Base-by-base conservation (phyloP, 163 green algal genomes). In the Chlamydomonas reinhardtii region DNA sequence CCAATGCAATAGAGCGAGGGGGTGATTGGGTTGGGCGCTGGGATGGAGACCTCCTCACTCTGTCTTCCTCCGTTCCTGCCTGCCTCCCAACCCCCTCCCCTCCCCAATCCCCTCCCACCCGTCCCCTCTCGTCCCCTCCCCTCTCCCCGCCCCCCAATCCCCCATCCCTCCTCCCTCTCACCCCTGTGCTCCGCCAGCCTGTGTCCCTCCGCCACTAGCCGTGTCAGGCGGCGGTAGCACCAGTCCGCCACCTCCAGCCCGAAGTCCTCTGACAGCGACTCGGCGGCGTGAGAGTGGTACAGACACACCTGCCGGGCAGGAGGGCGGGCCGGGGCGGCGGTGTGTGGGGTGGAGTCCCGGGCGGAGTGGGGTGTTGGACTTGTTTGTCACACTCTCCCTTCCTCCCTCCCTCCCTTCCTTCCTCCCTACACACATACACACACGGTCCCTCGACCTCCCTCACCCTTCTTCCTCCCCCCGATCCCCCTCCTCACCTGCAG, bases 181-280 rank as follows among this genome's bases (percentile, higher is more conserved):
- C 81, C 84, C 70, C 35, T 78, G 16, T 32, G 61, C 66, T 89
- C 62, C 65, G 79, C 79, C 79, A 85, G 15, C 61, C 19, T 25
- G n/a, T 83, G 75, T 3, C 77, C 90, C 27, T 93, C 82, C 29
- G n/a, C 84, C 89, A 96, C 94, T 31, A 99, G 92, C 78, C 95
- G 94, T 25, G 88, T 66, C 62, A 98, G 83, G 73, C 95, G 93
- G 17, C 96, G 91, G 16, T 93, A 85, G 82, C 91, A 95, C 94
- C 96, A 99, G 90, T 98, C 96, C 20, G 81, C 89, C 54, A 99
- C 91, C 92, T 99, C 97, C 52, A 98, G 88, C 78, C 96, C 66
- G 3, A 90, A 88, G 79, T 98, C 96, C 82, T 98, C 95, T 27
- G 76, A 73, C 32, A 95, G 39, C 0, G 93, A 93, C 82, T 97